Base-by-base conservation (phyloP, 768 basidiomycete genomes). In the Naganishia kalamii region DNA sequence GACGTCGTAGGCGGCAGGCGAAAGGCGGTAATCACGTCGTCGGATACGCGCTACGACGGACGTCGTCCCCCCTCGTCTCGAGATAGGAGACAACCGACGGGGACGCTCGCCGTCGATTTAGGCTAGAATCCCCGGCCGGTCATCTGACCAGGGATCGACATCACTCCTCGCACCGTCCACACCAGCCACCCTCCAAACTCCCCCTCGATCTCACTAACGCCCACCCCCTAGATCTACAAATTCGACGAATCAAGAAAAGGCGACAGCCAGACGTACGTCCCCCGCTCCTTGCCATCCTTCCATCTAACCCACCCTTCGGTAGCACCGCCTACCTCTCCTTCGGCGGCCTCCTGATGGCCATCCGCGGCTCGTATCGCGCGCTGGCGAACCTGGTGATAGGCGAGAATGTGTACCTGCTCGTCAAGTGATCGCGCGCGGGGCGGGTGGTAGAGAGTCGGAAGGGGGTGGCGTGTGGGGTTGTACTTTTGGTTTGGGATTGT, bases 281-380 rank as follows among this genome's bases (percentile, higher is more conserved):
- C 47, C 21, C 35, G 33, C 40, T 29, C 37, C 35, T 43, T 47
- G 27, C n/a, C 25, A 8, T 50, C 49, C 74, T 70, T 54, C 35
- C 44, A 15, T 52, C 41, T 12, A 3, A 35, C 40, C 47, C 8
- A 15, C 13, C 27, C 8, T 10, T 19, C 29, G 19, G 35, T 71
- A 97, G 93, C 60, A 96, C 93, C 29, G 94, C 87, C 21, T 99
- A 98, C 77, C 88, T 89, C 46, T 97, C 94, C 8, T 99, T 96
- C 67, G 96, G 96, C 43, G 96, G 96, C 23, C 83, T 99, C 19
- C 82, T 99, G 41, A 87, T 99, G 86, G 92, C 96, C 0, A 80
- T 99, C 59, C 87, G 90, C 30, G 96, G 96, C 1, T 90, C 87
- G 33, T 92, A 86, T 80, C 85, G 96, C 64, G 92, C 97, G 80